phyloP scores from a whole-genome alignment of 805 yeast genomes.

The Ogataea thermomethanolica region DNA sequence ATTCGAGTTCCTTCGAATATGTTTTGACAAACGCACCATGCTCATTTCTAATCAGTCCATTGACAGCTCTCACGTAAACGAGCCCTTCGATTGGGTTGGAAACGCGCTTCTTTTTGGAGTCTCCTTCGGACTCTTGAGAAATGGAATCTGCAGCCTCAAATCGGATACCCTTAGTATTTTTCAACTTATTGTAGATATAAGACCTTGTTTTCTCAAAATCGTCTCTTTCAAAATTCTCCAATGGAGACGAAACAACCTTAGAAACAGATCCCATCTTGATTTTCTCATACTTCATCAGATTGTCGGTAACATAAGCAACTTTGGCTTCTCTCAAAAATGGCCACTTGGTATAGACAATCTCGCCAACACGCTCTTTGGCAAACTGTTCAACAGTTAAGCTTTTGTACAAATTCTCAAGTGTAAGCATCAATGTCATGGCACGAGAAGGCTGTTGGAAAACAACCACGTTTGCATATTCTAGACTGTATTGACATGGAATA shows the following conservation, averaged over 20 bases:
- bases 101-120: neutral
- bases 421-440: slow-evolving; percentile 75
- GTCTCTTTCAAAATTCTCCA: slow-evolving; percentile 45
- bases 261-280: slow-evolving; percentile 31
- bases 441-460: slow-evolving; percentile 85
- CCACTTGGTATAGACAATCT: slow-evolving; percentile 75
- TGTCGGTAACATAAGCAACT: slow-evolving; percentile 61
- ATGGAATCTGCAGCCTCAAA: slow-evolving; percentile 16
- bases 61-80: slow-evolving; percentile 68
- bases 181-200: slow-evolving; percentile 41
- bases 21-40: slow-evolving; percentile 79
- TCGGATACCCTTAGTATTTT: slow-evolving; percentile 50
- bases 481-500: slow-evolving; percentile 52
- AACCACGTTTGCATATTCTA: slow-evolving; percentile 60
- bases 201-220: slow-evolving; percentile 42
- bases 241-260: slow-evolving; percentile 34
- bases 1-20: slow-evolving; percentile 48
- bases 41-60: slow-evolving; percentile 68
- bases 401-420: slow-evolving; percentile 51
- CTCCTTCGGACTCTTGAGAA: slow-evolving; percentile 7
- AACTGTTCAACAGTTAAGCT: slow-evolving; percentile 60
- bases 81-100: slow-evolving; percentile 45
- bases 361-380: slow-evolving; percentile 57
- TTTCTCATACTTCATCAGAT: slow-evolving; percentile 44
- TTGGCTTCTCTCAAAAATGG: slow-evolving; percentile 86